Conservation (phyloP, 140 eudicot species). For the Flaveria floridana region DNA sequence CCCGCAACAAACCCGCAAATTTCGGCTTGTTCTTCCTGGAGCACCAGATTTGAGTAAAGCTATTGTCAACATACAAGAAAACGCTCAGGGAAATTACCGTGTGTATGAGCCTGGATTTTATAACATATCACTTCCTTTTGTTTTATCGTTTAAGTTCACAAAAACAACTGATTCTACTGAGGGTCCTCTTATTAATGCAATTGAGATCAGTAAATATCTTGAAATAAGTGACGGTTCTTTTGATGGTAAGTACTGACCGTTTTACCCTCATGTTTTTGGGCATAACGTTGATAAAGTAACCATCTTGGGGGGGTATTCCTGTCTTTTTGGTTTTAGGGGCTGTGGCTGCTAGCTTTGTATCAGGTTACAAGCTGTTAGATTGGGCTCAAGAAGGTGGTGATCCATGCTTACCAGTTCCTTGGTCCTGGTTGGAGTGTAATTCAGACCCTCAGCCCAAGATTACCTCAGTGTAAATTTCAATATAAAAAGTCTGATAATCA, state of each 20-base stretch:
- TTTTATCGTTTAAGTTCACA: constrained; percentile 63
- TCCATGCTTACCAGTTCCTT: constrained; percentile 91
- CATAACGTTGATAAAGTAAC: constrained; percentile 8
- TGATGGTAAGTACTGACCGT: constrained; percentile 59
- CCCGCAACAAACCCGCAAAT: constrained; percentile 65
- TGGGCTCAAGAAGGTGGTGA: constrained; percentile 99
- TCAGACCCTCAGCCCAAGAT: constrained; percentile 78
- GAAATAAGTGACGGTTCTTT: constrained; percentile 67
- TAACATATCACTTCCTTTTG: constrained; percentile 79
- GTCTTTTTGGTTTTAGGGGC: constrained; percentile 44
- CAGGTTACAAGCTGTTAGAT: constrained; percentile 52
- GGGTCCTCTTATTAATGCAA: constrained; percentile 93
- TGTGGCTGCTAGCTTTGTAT: constrained; percentile 52
- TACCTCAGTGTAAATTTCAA: constrained; percentile 48
- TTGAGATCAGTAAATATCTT: constrained; percentile 82
- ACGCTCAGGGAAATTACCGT: constrained; percentile 75
- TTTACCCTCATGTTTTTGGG: constrained; percentile 8
- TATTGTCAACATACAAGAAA: constrained; percentile 80
- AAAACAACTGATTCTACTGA: constrained; percentile 72
- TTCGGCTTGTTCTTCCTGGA: constrained; percentile 67
- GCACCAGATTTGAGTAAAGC: constrained; percentile 64
- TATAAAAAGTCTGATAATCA: constrained; percentile 35
- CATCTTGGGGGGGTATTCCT: background rate
- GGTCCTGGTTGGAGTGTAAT: constrained; percentile 92
- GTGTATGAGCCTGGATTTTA: constrained; percentile 79